These are phyloP conservation scores for Limtongia smithiae DNA, from an alignment of 805 yeast genomes.

Conservation along the genomic window DNA sequence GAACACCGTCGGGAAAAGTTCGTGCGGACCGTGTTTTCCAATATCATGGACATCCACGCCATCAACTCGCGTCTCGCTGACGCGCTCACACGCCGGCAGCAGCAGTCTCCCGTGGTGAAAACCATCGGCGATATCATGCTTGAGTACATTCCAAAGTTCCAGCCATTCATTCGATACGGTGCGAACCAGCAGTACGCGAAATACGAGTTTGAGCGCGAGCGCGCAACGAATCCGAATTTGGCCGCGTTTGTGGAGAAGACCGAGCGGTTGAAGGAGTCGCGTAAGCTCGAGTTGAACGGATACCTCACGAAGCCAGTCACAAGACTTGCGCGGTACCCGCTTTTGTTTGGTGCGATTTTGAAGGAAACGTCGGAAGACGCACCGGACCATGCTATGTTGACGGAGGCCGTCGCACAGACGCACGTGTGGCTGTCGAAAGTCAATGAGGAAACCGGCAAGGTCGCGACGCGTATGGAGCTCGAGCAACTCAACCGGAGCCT, in stretches of 20 bases:
- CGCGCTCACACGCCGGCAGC: slow-evolving; percentile 82
- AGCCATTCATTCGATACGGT: slow-evolving; percentile 88
- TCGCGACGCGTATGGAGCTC: slow-evolving; percentile 86
- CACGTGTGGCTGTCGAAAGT: slow-evolving; percentile 71
- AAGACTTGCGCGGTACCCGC: slow-evolving; percentile 90
- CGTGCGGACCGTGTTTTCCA: slow-evolving; percentile 85
- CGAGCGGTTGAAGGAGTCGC: slow-evolving; percentile 75
- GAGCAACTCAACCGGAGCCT: slow-evolving; percentile 82
- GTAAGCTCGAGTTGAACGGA: slow-evolving; percentile 88
- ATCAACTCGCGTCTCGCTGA: slow-evolving; percentile 84
- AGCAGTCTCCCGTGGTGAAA: slow-evolving; percentile 75
- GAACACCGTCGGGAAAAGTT: slow-evolving; percentile 86
- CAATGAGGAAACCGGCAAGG: slow-evolving; percentile 86
- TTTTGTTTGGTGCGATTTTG: slow-evolving; percentile 74
- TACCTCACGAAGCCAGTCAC: slow-evolving; percentile 94
- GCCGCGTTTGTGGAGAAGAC: slow-evolving; percentile 92
- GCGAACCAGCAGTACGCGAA: slow-evolving; percentile 94
- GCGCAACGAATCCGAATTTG: slow-evolving; percentile 82
- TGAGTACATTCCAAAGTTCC: slow-evolving; percentile 80
- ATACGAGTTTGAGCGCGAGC: slow-evolving; percentile 91
- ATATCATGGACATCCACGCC: slow-evolving; percentile 79
- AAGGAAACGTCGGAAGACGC: slow-evolving; percentile 76
- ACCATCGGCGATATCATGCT: slow-evolving; percentile 83
- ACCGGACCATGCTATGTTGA: slow-evolving; percentile 65
- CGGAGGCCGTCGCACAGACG: slow-evolving; percentile 69